A percentile compares a stretch with the other conserved stretches of the same genome.
phyloP scores from a whole-genome alignment of 495 filamentous ascomycete genomes.

The Astrothelium macrocarpum region DNA sequence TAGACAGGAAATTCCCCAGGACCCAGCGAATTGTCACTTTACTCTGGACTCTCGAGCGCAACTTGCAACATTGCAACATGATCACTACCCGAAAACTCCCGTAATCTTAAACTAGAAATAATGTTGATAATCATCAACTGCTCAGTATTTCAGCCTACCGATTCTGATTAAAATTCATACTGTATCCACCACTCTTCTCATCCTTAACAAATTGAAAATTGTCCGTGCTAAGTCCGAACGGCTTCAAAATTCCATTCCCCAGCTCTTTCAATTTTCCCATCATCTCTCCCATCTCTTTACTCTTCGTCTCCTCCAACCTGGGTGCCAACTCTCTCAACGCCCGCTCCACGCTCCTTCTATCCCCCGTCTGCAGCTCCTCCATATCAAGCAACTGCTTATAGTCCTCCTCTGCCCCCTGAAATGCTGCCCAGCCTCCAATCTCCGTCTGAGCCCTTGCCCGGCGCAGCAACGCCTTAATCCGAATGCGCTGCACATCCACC shows the following conservation, averaged over 20 bases:
- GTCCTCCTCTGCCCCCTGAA: constrained; percentile 69
- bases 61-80: neutral
- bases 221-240: constrained; percentile 85
- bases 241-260: constrained; percentile 83
- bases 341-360: constrained; percentile 54
- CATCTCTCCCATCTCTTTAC: constrained; percentile 87
- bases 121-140: too few relatives aligned
- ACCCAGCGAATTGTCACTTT: neutral
- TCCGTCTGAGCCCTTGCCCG: constrained; percentile 68
- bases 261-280: constrained; percentile 93
- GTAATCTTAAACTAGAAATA: too few relatives aligned
- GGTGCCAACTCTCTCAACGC: constrained; percentile 55
- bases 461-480: constrained; percentile 75
- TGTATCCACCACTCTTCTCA: constrained; percentile 81
- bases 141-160: too few relatives aligned
- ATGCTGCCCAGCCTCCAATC: constrained; percentile 62
- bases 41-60: neutral
- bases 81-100: too few relatives aligned
- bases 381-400: constrained; percentile 31
- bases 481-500: constrained; percentile 64
- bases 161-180: constrained; percentile 65
- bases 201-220: constrained; percentile 92
- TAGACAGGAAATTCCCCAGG: neutral
- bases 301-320: constrained; percentile 61
- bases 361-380: constrained; percentile 49